Conservation (phyloP, 257 asterid genomes). For the Paulownia fortunei region DNA sequence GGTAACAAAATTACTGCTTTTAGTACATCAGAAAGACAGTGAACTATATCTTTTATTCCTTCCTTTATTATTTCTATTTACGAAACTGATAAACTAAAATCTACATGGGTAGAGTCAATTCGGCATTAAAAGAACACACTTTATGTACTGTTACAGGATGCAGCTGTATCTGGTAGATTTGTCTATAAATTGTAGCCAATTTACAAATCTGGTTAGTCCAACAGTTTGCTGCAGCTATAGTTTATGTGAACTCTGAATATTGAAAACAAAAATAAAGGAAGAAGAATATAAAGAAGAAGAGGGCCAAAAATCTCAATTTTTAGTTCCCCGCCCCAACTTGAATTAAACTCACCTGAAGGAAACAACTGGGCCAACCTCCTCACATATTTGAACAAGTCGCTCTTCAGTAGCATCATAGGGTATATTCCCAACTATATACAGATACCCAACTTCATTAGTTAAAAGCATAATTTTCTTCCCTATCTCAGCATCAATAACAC, state of each 20-base stretch:
- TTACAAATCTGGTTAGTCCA: background rate
- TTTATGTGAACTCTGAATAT: background rate
- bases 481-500: background rate
- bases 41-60: background rate
- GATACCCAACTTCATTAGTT: conserved; percentile 11
- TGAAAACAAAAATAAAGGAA: background rate
- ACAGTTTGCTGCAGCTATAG: background rate
- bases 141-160: background rate
- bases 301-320: background rate
- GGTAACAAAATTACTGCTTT: background rate
- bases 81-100: background rate
- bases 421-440: conserved; percentile 83
- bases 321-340: background rate
- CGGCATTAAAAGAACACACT: background rate
- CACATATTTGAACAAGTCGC: conserved; percentile 89
- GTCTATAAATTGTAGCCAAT: background rate
- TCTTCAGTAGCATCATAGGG: conserved; percentile 98
- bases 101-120: background rate
- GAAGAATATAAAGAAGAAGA: too few relatives aligned
- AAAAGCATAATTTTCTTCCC: background rate
- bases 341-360: conserved; percentile 76
- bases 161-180: background rate
- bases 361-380: conserved; percentile 98
- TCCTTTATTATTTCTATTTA: background rate
- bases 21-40: background rate